These are phyloP conservation scores for Pichia sp. DNA, from an alignment of 1,139 yeast genomes.

Conservation along the genomic window DNA sequence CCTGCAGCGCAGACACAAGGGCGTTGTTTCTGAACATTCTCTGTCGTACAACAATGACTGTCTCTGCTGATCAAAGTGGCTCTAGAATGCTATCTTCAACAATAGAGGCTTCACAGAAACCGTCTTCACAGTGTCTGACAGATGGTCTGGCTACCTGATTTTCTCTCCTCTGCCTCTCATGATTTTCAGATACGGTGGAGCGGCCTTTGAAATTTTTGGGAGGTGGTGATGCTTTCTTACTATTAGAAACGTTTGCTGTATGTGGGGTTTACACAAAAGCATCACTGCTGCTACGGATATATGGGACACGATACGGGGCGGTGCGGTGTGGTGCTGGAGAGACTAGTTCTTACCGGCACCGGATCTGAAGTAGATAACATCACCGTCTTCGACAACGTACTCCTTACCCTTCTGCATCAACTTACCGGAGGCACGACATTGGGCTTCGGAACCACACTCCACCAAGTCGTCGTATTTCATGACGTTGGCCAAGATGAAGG, in stretches of 20 bases:
- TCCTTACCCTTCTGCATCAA: slow-evolving; percentile 94
- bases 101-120: too few species aligned
- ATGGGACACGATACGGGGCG: too few species aligned
- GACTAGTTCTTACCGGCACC: slow-evolving; percentile 84
- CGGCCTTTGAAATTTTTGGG: not conserved
- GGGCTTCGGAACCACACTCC: slow-evolving; percentile 78
- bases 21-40: not conserved
- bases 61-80: too few species aligned
- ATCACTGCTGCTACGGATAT: too few species aligned
- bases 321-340: not conserved
- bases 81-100: too few species aligned
- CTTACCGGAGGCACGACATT: slow-evolving; percentile 92
- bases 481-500: slow-evolving; percentile 76
- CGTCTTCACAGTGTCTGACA: not conserved
- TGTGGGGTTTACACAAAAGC: not conserved
- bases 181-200: not conserved
- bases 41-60: too few species aligned
- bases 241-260: too few species aligned
- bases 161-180: not conserved
- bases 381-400: slow-evolving; percentile 89
- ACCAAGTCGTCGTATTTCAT: slow-evolving; percentile 80
- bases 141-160: not conserved
- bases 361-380: slow-evolving; percentile 88
- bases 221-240: not conserved
- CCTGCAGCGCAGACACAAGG: not conserved